Evolutionary conservation across 1,284 basidiomycete genomes (phyloP).

Genomic region (Ganoderma multipileum): DNA sequence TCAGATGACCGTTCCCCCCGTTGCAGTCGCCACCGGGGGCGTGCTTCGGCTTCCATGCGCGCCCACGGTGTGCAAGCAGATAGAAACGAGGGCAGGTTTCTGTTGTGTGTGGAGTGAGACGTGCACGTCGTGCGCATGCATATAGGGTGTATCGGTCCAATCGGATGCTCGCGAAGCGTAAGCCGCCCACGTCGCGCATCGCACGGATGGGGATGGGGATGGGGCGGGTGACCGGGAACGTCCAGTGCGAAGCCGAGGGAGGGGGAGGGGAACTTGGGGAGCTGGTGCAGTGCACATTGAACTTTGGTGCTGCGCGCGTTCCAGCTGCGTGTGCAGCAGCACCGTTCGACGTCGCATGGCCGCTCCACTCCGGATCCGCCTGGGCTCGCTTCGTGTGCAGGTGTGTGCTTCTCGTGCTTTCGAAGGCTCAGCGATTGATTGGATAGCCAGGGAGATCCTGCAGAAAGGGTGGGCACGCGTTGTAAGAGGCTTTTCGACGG

Average conservation of each 20-base stretch:
- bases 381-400: background rate
- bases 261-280: no score
- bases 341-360: background rate
- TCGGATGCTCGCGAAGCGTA: background rate
- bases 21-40: background rate
- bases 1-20: constrained; percentile 4
- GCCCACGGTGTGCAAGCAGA: background rate
- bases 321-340: background rate
- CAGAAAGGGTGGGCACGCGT: background rate
- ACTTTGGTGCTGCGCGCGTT: background rate
- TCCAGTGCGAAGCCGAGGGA: background rate
- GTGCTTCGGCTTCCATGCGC: background rate
- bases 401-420: background rate
- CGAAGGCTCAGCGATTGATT: background rate
- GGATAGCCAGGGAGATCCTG: background rate
- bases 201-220: constrained; percentile 1
- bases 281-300: background rate
- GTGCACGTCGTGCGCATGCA: background rate
- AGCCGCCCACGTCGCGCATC: constrained; percentile 1
- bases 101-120: background rate
- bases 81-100: background rate
- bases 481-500: background rate
- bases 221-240: background rate
- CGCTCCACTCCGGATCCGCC: background rate
- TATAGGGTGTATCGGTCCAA: background rate